Conservation (phyloP, 2,329 filamentous ascomycete genomes). For the Remersonia thermophila region DNA sequence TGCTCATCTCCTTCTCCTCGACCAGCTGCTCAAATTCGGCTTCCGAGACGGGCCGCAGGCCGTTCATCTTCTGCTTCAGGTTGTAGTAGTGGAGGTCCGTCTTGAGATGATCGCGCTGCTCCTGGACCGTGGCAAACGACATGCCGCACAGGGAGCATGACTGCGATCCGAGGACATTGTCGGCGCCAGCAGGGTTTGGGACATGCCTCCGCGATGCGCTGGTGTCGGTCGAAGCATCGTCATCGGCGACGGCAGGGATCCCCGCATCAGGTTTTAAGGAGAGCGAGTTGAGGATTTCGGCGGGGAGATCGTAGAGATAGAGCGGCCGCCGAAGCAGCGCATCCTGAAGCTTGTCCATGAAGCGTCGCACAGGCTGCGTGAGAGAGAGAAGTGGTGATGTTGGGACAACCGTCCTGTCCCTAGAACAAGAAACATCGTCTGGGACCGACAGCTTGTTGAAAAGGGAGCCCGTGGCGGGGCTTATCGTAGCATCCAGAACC, state of each 20-base stretch:
- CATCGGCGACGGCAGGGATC: constrained; percentile 23
- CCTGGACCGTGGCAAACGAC: constrained; percentile 57
- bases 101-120: constrained; percentile 75
- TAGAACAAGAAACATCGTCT: too few species aligned
- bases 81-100: constrained; percentile 94
- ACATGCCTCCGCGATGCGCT: constrained; percentile 15
- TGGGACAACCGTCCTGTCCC: too few species aligned
- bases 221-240: constrained; percentile 19
- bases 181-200: constrained; percentile 10
- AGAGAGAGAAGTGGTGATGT: too few species aligned
- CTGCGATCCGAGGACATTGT: constrained; percentile 46
- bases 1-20: constrained; percentile 75
- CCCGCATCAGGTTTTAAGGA: constrained; percentile 39
- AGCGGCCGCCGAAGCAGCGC: constrained; percentile 39
- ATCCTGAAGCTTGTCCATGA: constrained; percentile 26
- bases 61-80: constrained; percentile 77
- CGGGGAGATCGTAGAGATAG: constrained; percentile 67
- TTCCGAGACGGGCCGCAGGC: constrained; percentile 60
- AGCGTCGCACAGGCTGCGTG: neutral
- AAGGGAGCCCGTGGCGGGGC: too few species aligned
- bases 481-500: neutral
- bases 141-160: constrained; percentile 72
- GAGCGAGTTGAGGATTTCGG: constrained; percentile 58
- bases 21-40: constrained; percentile 76
- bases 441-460: too few species aligned